Base-by-base conservation (phyloP, 176 grass and related monocot species). In the Eragrostis nindensis region DNA sequence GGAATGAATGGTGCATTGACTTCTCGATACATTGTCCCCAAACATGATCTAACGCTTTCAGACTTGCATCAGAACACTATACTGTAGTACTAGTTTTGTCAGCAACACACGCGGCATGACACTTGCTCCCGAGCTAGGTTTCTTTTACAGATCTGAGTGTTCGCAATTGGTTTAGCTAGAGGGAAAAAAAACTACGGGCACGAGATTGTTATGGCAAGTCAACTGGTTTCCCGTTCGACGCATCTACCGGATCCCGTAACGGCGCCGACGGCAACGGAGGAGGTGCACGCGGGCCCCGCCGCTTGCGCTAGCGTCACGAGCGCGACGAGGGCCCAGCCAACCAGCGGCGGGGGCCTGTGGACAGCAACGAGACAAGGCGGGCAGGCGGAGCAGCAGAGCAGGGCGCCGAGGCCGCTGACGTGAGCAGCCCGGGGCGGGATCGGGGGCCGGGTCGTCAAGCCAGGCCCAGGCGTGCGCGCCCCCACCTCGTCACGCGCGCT, bases 341-440 rank as follows among this genome's bases (percentile, higher is more conserved):
- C n/a, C 39, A 42, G 39, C 15, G 54, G 9, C 17, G 62, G 49
- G 49, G 62, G 49, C 4, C 71, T 55, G 30, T 55, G 64, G 79
- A 87, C 85, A 87, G 73, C 79, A 82, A 87, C 36, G 55, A 26
- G 79, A 83, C 86, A 87, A 82, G 54, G 4, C 42, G 49, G 50
- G 19, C 32, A 36, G 32, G n/a, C n/a, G n/a, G n/a, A n/a, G n/a
- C n/a, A 0, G 25, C 18, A 1, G 22, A 10, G 21, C 44, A 49
- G 45, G 24, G 27, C 75, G 69, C 57, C 60, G 76, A 80, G 50
- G 62, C 6, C 50, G 62, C 70, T 76, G 85, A 86, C 71, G 69
- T 56, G 60, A 41, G 66, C n/a, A n/a, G n/a, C n/a, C n/a, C n/a
- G n/a, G n/a, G n/a, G n/a, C 54, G 12, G 24, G 25, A 55, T 7